A percentile compares a stretch with the other conserved stretches of the same genome.
phyloP scores from a whole-genome alignment of 2,329 filamentous ascomycete genomes.

The Penicillium expansum region DNA sequence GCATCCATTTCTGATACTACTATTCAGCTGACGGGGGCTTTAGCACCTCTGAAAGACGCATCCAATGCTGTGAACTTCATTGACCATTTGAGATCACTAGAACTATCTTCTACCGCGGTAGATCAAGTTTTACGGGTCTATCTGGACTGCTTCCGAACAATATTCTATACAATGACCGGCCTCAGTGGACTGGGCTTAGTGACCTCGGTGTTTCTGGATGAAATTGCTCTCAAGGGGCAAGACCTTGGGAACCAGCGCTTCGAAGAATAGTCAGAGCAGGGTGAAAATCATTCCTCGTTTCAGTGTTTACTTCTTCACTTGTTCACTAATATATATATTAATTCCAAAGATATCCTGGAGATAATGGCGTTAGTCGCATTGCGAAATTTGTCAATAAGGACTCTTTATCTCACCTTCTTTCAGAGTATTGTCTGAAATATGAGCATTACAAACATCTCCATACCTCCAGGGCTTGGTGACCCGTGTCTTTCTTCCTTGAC shows the following conservation, averaged over 20 bases:
- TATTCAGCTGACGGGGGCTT: neutral
- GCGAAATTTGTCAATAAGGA: too few relatives aligned
- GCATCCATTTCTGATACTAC: neutral
- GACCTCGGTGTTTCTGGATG: neutral
- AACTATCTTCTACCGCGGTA: neutral
- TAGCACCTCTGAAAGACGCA: neutral
- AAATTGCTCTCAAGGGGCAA: neutral
- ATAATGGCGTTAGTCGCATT: too few relatives aligned
- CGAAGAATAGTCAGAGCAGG: neutral
- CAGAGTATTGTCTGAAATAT: too few relatives aligned
- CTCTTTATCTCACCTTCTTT: too few relatives aligned
- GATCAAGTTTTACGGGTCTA: neutral
- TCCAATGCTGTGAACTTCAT: neutral
- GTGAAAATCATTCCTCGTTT: too few relatives aligned
- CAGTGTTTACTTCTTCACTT: too few relatives aligned
- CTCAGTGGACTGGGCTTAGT: neutral
- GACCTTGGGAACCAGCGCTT: neutral
- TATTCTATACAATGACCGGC: neutral
- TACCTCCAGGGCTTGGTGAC: too few relatives aligned
- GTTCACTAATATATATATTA: too few relatives aligned
- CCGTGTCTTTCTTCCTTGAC: too few relatives aligned
- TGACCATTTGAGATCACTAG: neutral
- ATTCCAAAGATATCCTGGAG: too few relatives aligned
- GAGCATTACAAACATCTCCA: too few relatives aligned
- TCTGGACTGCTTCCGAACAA: neutral